phyloP scores from a whole-genome alignment of 148 eudicot species.

The Selenicereus undatus region DNA sequence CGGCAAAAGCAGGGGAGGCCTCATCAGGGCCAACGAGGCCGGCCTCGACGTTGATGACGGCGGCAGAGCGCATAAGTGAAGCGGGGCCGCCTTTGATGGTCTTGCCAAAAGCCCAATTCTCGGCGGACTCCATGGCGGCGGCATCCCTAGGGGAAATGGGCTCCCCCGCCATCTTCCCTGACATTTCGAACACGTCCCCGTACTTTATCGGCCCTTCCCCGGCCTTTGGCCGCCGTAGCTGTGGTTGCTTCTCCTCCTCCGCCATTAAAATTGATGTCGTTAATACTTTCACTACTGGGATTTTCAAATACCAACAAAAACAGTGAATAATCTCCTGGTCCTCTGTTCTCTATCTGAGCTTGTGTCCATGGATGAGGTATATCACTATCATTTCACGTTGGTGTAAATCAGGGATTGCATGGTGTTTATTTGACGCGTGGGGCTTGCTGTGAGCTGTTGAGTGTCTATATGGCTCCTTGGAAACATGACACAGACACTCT shows the following conservation, averaged over 20 bases:
- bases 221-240: constrained; percentile 8
- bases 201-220: constrained; percentile 38
- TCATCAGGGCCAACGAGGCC: constrained; percentile 36
- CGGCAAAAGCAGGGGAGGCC: background rate
- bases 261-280: background rate
- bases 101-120: constrained; percentile 48
- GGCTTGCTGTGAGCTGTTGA: no score
- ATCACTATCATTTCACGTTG: background rate
- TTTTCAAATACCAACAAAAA: background rate
- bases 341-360: background rate
- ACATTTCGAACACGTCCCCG: constrained; percentile 57
- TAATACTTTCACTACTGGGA: background rate
- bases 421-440: constrained; percentile 21
- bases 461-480: no score
- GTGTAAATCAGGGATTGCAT: background rate
- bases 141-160: constrained; percentile 67
- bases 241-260: background rate
- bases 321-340: background rate
- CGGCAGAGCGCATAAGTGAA: constrained; percentile 62
- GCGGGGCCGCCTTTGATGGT: constrained; percentile 59
- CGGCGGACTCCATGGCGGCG: constrained; percentile 60
- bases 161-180: constrained; percentile 45
- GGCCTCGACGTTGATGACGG: constrained; percentile 38
- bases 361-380: background rate
- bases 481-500: no score